Evolutionary conservation across 1,284 basidiomycete genomes (phyloP), one percentile per base, ranked within the genome.

Genomic region (Xerocomus amazonicus): DNA sequence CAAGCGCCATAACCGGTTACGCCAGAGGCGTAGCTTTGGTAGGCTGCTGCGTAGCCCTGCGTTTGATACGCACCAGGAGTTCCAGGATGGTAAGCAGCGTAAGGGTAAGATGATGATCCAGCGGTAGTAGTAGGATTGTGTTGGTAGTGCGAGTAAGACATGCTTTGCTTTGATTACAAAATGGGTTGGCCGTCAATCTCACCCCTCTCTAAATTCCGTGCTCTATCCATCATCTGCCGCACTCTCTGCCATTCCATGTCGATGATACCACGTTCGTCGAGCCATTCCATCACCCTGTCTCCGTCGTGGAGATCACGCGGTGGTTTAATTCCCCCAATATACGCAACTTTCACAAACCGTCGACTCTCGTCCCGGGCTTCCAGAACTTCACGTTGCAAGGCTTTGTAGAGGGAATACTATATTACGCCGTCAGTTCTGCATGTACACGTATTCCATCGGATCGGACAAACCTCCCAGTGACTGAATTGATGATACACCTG

Each of bases 221-320:
- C 86, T 39, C 71, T 75, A n/a, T 87, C 80, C 80, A 89, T 87
- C 73, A 90, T 76, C 19, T 72, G 69, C 57, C 85, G 82, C 45
- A 90, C 64, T 57, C 73, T 83, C 51, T 76, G 72, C 84, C 84
- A 90, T 58, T 85, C 78, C 53, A 73, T 72, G 29, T 81, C 78
- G 56, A 92, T 83, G 41, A 87, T 69, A 12, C 79, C 77, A 39
- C 85, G 76, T 52, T 80, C 67, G 54, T 92, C 90, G 31, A 94
- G 76, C 88, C 90, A 93, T 38, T 88, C 84, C 68, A 86, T 85
- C 29, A 92, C 76, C 27, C 73, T 80, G 61, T 92, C 88, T 7
- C 84, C 85, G 59, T 92, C 81, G 13, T 73, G 67, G 26, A 81
- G 70, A 58, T 89, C 83, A 41, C 79, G 67, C 0, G 84, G 87